Percentiles rank a stretch among this genome's conserved stretches.
Evolutionary conservation across 2,329 filamentous ascomycete genomes (phyloP).

Genomic region (Hypoxylon sp.): DNA sequence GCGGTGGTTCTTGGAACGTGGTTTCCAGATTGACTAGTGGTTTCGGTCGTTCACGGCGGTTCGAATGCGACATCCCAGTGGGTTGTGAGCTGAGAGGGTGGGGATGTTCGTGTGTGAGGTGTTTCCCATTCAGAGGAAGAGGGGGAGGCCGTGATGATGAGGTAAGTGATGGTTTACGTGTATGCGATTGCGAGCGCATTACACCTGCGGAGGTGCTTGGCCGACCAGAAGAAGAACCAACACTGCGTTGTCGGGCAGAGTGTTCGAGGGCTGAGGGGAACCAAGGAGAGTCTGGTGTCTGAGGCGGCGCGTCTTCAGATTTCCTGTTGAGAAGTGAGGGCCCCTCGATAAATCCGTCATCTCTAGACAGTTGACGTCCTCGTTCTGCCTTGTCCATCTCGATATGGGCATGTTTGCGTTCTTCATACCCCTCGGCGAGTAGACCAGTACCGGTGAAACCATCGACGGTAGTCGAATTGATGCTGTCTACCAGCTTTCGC

Average conservation of each 20-base stretch:
- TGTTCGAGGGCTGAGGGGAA: conserved; percentile 58
- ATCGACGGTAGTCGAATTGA: conserved; percentile 53
- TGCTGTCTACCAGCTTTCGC: conserved; percentile 51
- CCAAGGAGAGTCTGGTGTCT: conserved; percentile 54
- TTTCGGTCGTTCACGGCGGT: conserved; percentile 49
- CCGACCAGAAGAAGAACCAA: conserved; percentile 30
- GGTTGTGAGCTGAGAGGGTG: conserved; percentile 46
- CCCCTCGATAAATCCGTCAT: conserved; percentile 68
- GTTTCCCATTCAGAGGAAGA: conserved; percentile 33
- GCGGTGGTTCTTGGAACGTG: conserved; percentile 50
- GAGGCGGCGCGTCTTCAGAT: conserved; percentile 49
- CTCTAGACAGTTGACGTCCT: conserved; percentile 50
- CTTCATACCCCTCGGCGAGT: conserved; percentile 65
- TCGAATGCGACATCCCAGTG: conserved; percentile 42
- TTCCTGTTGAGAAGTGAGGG: conserved; percentile 69
- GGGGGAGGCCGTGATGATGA: conserved; percentile 42
- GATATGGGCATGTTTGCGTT: conserved; percentile 60
- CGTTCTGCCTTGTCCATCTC: conserved; percentile 50
- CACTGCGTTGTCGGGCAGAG: conserved; percentile 49
- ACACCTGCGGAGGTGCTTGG: conserved; percentile 47
- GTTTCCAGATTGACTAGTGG: conserved; percentile 52
- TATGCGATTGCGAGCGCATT: conserved; percentile 26
- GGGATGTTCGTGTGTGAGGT: conserved; percentile 37
- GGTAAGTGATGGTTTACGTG: conserved; percentile 44
- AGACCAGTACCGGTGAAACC: conserved; percentile 68